Evolutionary conservation across 768 basidiomycete genomes (phyloP), one percentile per base, ranked within the genome.

Genomic region (Xanthoconium purpureum): DNA sequence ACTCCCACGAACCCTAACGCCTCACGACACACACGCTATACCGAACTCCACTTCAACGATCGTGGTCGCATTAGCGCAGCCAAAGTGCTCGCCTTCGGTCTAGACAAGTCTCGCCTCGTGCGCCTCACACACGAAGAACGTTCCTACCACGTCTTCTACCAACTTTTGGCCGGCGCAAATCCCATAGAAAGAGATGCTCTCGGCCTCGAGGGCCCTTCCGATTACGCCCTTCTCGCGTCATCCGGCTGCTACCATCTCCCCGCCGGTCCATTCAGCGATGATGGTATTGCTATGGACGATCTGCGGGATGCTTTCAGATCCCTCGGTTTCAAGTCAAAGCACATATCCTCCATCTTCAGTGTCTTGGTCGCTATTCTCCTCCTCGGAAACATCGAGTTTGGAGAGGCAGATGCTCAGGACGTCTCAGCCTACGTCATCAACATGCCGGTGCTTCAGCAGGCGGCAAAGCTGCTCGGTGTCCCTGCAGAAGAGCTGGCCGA

Each of bases 141-240:
- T n/a, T 77, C 80, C 24, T 86, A 79, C 67, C 85, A 86, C 61
- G 75, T 86, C 38, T 85, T 86, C 69, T 86, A 86, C 68, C 84
- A 86, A 62, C 74, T 86, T 50, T 69, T 86, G 37, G 80, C 84
- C 30, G 84, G 84, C 32, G 82, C 83, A 42, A 77, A 73, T 13
- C 79, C 82, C 24, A 66, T 74, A 35, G 83, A 86, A 60, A 75
- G 84, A 32, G 84, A 86, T 56, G 55, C 63, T 32, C 74, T 81
- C 55, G 72, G 73, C 37, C 68, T 86, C 28, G 84, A 85, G 59
- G 84, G 82, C 15, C 77, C 82, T 0, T 81, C 81, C 1, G 80
- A 81, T 50, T 86, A 85, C 57, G 73, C 77, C 17, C 75, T 87
- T 10, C 75, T 87, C 28, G 78, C 83, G 0, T 80, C 79, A 0